Percentiles rank a stretch among this genome's conserved stretches.
Conservation (phyloP, 345 rosid species). For the Hibiscus trionum region DNA sequence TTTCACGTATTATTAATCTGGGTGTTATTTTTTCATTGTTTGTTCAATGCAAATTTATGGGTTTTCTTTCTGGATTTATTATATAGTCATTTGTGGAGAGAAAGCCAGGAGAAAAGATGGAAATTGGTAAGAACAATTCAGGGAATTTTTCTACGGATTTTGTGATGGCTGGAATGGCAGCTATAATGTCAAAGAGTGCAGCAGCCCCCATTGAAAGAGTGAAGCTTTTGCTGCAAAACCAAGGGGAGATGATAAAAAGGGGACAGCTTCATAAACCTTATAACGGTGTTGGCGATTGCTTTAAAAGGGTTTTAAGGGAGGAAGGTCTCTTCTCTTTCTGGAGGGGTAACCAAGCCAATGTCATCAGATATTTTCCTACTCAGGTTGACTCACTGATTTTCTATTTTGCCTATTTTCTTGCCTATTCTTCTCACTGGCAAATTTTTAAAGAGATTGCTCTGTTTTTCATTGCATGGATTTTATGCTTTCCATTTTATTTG, state of each 20-base stretch:
- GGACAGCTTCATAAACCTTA: constrained; percentile 69
- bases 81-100: background rate
- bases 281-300: constrained; percentile 57
- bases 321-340: constrained; percentile 77
- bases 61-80: background rate
- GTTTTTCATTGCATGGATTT: background rate
- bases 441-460: background rate
- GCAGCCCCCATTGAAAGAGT: constrained; percentile 94
- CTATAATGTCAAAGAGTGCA: constrained; percentile 62
- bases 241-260: constrained; percentile 81
- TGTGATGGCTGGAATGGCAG: constrained; percentile 73
- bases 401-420: background rate
- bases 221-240: constrained; percentile 87
- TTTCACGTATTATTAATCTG: background rate
- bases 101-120: constrained; percentile 18
- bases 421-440: background rate
- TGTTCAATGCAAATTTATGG: background rate
- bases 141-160: constrained; percentile 75
- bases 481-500: background rate
- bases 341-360: constrained; percentile 95
- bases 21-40: background rate
- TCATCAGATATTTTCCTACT: constrained; percentile 89
- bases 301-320: constrained; percentile 60
- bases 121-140: constrained; percentile 23
- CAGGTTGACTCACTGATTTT: constrained; percentile 37